Conservation (phyloP, 2,329 filamentous ascomycete species). For the Myrmaecium sp. region DNA sequence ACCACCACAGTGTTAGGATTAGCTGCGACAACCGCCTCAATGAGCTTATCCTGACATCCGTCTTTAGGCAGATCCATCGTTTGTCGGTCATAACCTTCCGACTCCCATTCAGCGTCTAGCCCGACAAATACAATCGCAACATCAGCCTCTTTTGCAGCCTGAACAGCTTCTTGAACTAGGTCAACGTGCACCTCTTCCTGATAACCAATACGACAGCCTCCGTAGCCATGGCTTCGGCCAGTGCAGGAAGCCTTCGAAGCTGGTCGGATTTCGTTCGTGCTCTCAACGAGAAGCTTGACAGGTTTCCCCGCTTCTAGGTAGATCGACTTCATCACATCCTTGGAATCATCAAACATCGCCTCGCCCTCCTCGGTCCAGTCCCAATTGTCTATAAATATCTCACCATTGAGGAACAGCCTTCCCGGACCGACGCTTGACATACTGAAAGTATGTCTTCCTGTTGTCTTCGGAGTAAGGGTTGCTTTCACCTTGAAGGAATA, state of each 20-base stretch:
- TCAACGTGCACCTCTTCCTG: slow-evolving; percentile 49
- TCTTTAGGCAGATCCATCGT: slow-evolving; percentile 41
- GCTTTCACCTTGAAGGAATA: slow-evolving; percentile 50
- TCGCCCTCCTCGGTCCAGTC: slow-evolving; percentile 53
- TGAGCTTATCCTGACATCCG: slow-evolving; percentile 45
- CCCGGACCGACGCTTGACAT: slow-evolving; percentile 53
- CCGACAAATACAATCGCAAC: slow-evolving; percentile 66
- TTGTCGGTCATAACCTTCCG: slow-evolving; percentile 48
- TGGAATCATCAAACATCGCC: slow-evolving; percentile 53
- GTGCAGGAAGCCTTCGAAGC: slow-evolving; percentile 39
- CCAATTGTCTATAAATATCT: slow-evolving; percentile 47
- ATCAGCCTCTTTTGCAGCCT: slow-evolving; percentile 51
- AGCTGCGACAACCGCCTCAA: slow-evolving; percentile 43
- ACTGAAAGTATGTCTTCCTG: slow-evolving; percentile 47
- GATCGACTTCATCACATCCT: slow-evolving; percentile 45
- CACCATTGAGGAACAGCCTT: slow-evolving; percentile 41
- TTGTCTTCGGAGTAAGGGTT: slow-evolving; percentile 39
- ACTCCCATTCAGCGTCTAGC: slow-evolving; percentile 63
- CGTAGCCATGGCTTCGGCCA: slow-evolving; percentile 47
- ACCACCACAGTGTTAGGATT: slow-evolving; percentile 56
- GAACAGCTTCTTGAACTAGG: slow-evolving; percentile 38
- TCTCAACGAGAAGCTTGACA: slow-evolving; percentile 45
- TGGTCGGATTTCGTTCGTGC: slow-evolving; percentile 49
- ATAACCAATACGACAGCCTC: slow-evolving; percentile 55
- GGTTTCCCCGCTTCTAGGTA: slow-evolving; percentile 42